Evolutionary conservation across 306 rosid genomes (phyloP), one percentile per base, ranked within the genome.

Genomic region (Inga oerstediana): DNA sequence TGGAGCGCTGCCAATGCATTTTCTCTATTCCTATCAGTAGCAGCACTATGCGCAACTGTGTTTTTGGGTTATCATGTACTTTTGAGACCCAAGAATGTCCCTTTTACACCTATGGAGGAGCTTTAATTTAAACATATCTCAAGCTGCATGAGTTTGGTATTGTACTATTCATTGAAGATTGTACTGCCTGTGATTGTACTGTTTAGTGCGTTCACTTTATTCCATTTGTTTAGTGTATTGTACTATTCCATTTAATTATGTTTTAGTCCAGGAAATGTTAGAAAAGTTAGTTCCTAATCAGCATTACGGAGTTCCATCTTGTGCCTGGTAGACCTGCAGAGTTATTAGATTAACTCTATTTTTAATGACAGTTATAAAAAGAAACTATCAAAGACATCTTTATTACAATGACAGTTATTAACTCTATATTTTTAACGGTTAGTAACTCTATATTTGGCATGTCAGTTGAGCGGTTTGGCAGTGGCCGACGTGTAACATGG

Each of bases 21-120:
- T 87, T 90, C 99, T 76, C 90, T 96, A 68, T 43, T 96, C 62
- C 64, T 96, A 72, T 96, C 99, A n/a, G 93, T 90, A 30, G 86
- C 90, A 85, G 94, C 99, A n/a, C 89, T 96, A 68, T 93, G 99
- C 82, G 86, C 84, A 68, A 93, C 98, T 75, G 85, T 89, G 76
- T 86, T 93, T 84, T 88, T 93, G 77, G 93, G 93, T 27, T 96
- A 96, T 69, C 65, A 85, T 69, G 88, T 59, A 22, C 34, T 91
- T 49, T 83, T 86, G 81, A 87, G 72, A 71, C 90, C 93, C 70
- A 85, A 87, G 64, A 64, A 75, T 76, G 79, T 85, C 37, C 61
- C 76, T 44, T 92, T 91, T 49, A 89, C 92, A 54, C 91, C 93
- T 10, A 85, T 96, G 92, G 92, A 89, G 77, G 76, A 88, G 87